Percentiles rank a stretch among this genome's conserved stretches.
Evolutionary conservation across 2,329 filamentous ascomycete genomes (phyloP).

Genomic region (Aulographum hederae): DNA sequence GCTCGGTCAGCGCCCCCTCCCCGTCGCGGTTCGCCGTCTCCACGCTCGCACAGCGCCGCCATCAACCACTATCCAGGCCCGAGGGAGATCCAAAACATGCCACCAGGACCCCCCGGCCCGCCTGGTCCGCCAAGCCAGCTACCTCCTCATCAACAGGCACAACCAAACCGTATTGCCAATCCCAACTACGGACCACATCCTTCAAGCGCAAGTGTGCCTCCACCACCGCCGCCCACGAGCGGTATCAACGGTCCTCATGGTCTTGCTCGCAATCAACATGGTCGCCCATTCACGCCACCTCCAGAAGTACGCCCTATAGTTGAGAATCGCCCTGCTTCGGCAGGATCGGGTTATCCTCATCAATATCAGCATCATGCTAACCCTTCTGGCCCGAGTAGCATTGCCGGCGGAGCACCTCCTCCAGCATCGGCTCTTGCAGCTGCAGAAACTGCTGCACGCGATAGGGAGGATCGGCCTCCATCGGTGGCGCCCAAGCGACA

Average conservation of each 20-base stretch:
- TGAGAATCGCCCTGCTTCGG: constrained; percentile 79
- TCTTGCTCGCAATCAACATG: constrained; percentile 46
- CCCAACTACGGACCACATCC: constrained; percentile 26
- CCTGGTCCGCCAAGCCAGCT: constrained; percentile 23
- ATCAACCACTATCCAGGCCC: constrained; percentile 29
- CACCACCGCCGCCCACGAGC: constrained; percentile 33
- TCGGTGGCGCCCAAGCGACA: constrained; percentile 52
- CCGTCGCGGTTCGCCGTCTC: constrained; percentile 38
- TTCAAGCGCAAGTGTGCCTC: constrained; percentile 17
- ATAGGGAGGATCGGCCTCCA: constrained; percentile 54
- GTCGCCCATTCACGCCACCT: too few relatives aligned
- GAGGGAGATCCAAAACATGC: constrained; percentile 5
- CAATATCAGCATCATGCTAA: constrained; percentile 64
- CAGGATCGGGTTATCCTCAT: constrained; percentile 69
- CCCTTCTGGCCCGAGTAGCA: constrained; percentile 34
- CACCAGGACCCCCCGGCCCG: constrained; percentile 22
- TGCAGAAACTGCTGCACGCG: constrained; percentile 48
- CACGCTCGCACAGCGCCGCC: constrained; percentile 35
- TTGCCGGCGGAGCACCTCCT: constrained; percentile 49
- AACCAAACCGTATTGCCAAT: constrained; percentile 29
- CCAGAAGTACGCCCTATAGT: constrained; percentile 67
- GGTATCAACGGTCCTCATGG: constrained; percentile 23
- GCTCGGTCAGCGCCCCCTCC: constrained; percentile 27
- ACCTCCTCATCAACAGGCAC: constrained; percentile 27
- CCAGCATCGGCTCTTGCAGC: constrained; percentile 48